Conservation (phyloP, 805 yeast genomes). For the Isabelozyma pseudorhagii region DNA sequence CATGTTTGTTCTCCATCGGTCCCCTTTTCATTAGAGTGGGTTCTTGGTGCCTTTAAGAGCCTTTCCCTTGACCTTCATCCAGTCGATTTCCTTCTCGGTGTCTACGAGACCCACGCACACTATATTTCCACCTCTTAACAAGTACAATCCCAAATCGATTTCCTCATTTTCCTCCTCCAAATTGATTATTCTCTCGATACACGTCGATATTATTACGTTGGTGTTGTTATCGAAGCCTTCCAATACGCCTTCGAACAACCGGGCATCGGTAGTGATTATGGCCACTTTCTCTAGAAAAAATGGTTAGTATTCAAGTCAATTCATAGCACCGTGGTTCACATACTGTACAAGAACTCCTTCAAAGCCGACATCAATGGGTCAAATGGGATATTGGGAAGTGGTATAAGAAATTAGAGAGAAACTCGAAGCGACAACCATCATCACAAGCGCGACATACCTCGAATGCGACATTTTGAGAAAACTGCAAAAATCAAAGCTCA, state of each 20-base stretch:
- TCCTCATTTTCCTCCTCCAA: conserved; percentile 39
- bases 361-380: conserved; percentile 24
- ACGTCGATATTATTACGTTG: conserved; percentile 52
- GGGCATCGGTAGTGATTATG: conserved; percentile 42
- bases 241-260: conserved; percentile 40
- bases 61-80: conserved; percentile 31
- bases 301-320: conserved; percentile 15
- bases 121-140: conserved; percentile 58
- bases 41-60: conserved; percentile 38
- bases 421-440: too few relatives aligned
- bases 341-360: conserved; percentile 30
- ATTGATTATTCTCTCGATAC: conserved; percentile 50
- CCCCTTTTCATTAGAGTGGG: conserved; percentile 20
- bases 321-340: conserved; percentile 9
- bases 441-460: too few relatives aligned
- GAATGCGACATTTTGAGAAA: too few relatives aligned
- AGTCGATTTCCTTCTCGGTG: conserved; percentile 38
- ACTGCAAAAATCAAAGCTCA: too few relatives aligned
- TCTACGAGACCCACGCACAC: conserved; percentile 57
- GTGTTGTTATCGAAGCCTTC: conserved; percentile 65
- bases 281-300: conserved; percentile 31
- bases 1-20: too few relatives aligned
- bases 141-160: conserved; percentile 44
- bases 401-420: too few relatives aligned
- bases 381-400: not conserved